These are phyloP conservation scores for Amaranthus tricolor DNA, from an alignment of 179 eudicot species.

Conservation along the genomic window DNA sequence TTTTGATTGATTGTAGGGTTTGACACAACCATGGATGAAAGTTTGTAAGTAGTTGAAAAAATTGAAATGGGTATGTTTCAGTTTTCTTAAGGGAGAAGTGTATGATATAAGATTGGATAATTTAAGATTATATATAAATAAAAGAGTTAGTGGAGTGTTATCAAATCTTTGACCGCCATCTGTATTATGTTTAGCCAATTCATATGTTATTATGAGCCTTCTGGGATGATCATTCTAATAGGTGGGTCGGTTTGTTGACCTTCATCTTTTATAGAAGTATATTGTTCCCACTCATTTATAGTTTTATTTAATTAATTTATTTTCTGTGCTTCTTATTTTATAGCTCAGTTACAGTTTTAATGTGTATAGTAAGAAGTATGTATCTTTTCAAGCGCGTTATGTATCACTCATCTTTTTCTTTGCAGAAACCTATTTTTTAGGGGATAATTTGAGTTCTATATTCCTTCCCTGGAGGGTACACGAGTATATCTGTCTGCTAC, in stretches of 20 bases:
- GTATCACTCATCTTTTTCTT: too few species aligned
- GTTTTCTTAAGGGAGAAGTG: neutral
- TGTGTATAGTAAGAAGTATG: too few species aligned
- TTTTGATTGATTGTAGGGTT: slow-evolving; percentile 5
- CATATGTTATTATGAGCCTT: neutral
- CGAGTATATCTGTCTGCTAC: too few species aligned
- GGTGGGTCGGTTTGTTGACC: slow-evolving; percentile 14
- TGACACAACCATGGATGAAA: slow-evolving; percentile 5
- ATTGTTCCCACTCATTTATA: too few species aligned
- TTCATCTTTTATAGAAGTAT: neutral
- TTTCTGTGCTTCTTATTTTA: too few species aligned
- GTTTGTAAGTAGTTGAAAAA: neutral
- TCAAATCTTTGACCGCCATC: slow-evolving; percentile 3
- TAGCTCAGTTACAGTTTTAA: too few species aligned
- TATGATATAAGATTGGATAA: neutral
- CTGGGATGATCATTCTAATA: neutral
- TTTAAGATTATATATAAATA: neutral
- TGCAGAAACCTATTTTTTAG: too few species aligned
- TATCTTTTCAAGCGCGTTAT: too few species aligned
- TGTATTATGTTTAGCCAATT: slow-evolving; percentile 4
- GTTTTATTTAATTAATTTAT: too few species aligned
- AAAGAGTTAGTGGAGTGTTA: neutral
- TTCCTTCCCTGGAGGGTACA: too few species aligned
- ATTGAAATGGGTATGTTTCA: neutral
- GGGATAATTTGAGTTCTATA: too few species aligned